These are phyloP conservation scores for Populus trichocarpa DNA, from an alignment of 441 rosid species.

Conservation along the genomic window DNA sequence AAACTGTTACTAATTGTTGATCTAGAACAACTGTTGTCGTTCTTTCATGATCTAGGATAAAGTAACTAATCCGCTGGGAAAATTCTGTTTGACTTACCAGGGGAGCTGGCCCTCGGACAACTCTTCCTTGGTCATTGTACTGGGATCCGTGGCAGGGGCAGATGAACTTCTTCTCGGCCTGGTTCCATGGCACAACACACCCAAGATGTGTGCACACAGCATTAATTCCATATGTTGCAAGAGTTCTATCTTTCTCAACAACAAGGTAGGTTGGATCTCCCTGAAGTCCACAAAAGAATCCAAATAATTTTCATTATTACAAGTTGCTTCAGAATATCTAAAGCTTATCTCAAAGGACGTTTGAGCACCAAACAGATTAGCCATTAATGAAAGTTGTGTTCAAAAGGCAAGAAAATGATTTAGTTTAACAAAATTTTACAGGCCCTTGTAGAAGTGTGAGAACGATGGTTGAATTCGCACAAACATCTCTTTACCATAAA, in stretches of 20 bases:
- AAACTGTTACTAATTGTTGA: no score
- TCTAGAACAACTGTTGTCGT: background rate
- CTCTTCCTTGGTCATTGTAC: constrained; percentile 93
- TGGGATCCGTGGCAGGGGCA: constrained; percentile 99
- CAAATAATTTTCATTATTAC: background rate
- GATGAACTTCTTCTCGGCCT: constrained; percentile 89
- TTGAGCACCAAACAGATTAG: background rate
- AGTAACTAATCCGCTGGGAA: background rate
- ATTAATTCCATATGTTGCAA: constrained; percentile 83
- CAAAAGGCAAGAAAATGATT: background rate
- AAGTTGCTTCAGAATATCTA: background rate
- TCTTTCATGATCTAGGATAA: background rate
- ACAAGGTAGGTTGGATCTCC: constrained; percentile 99
- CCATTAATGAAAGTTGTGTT: no score
- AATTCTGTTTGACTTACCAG: constrained; percentile 45
- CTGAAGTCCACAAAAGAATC: constrained; percentile 30
- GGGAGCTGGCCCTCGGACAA: constrained; percentile 98
- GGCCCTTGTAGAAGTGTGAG: background rate
- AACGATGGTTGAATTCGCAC: no score
- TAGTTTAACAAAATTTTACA: background rate
- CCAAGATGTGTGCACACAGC: constrained; percentile 98
- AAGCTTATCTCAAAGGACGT: background rate
- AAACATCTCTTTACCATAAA: no score
- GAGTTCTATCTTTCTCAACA: constrained; percentile 82
- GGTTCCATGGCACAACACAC: constrained; percentile 91